Conservation (phyloP, 495 filamentous ascomycete species). For the Thozetella sp. region DNA sequence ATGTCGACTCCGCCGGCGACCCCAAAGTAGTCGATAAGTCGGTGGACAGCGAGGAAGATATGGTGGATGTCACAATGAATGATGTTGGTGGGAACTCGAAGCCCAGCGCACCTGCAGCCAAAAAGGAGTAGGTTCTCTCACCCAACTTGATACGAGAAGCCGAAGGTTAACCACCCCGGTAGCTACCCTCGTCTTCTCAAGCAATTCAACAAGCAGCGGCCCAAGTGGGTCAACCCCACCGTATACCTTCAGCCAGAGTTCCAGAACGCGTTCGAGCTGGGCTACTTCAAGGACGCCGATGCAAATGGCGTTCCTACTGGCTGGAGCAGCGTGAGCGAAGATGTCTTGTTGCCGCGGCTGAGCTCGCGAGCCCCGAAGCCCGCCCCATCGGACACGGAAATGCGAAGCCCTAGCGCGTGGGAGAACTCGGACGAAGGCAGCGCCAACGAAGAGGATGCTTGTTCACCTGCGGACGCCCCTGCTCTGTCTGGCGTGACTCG, state of each 20-base stretch:
- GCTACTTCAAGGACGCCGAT: conserved; percentile 52
- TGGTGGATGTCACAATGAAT: conserved; percentile 88
- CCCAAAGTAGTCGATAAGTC: conserved; percentile 73
- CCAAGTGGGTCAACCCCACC: conserved; percentile 46
- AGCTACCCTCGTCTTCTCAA: conserved; percentile 22
- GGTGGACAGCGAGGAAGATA: conserved; percentile 85
- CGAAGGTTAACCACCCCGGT: too few species aligned
- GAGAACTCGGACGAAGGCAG: conserved; percentile 40
- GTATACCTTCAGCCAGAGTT: conserved; percentile 52
- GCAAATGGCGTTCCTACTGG: conserved; percentile 62
- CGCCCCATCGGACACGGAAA: conserved; percentile 28
- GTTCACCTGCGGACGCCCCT: conserved; percentile 8
- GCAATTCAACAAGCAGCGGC: conserved; percentile 31
- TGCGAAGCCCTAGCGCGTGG: conserved; percentile 27
- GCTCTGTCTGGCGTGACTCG: conserved; percentile 27
- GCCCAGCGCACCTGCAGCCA: neutral
- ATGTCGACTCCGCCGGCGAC: conserved; percentile 69
- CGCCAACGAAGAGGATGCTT: conserved; percentile 29
- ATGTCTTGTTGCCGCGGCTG: conserved; percentile 57
- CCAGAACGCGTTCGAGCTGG: conserved; percentile 72
- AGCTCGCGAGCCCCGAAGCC: conserved; percentile 46
- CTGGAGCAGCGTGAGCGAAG: conserved; percentile 58
- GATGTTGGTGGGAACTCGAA: conserved; percentile 46
- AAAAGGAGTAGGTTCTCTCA: conserved; percentile 16
- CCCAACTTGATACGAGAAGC: neutral